Evolutionary conservation across 2,329 filamentous ascomycete genomes (phyloP), one percentile per base, ranked within the genome.

Genomic region (Verticillium nubilum): DNA sequence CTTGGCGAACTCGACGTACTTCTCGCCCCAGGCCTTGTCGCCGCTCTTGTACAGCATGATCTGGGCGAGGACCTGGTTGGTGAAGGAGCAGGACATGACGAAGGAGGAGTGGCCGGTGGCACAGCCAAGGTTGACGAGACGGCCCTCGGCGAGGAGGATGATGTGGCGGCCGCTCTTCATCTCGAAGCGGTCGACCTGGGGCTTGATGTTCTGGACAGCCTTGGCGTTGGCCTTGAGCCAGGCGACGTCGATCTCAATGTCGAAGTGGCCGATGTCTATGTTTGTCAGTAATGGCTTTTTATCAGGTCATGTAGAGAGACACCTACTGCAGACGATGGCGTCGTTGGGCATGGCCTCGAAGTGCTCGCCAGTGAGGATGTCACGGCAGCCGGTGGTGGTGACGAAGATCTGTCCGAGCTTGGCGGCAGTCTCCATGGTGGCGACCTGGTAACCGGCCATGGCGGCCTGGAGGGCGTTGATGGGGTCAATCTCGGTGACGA

Each of bases 1-100:
- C 85, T 93, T 91, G 81, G 90, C 92, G 77, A 97, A 99, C 82
- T 97, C 95, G 71, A 93, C 81, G 82, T 97, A 96, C 86, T 97
- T 97, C 81, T 91, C 82, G 79, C 89, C 86, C 77, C 96, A 99
- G 60, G 82, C 89, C 75, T 85, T 86, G 76, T 98, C 93, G 71
- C 89, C 84, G 72, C 87, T 89, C 90, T 98, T 98, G 90, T 80
- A 99, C 73, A 99, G 84, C 84, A 96, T 89, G 82, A 99, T 98
- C 85, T 99, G 95, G 68, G 95, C 95, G 77, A 99, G 91, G 72
- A 98, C 95, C 86, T 99, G 95, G 90, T 99, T 99, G 86, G 93
- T 96, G 90, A 99, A 99, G 66, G 94, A 98, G 90, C 95, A 99
- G 71, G 93, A 97, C 95, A 99, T 98, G 85, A 99, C 95, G 80